Conservation (phyloP, 2,329 filamentous ascomycete genomes). For the Trichoderma oligosporum region DNA sequence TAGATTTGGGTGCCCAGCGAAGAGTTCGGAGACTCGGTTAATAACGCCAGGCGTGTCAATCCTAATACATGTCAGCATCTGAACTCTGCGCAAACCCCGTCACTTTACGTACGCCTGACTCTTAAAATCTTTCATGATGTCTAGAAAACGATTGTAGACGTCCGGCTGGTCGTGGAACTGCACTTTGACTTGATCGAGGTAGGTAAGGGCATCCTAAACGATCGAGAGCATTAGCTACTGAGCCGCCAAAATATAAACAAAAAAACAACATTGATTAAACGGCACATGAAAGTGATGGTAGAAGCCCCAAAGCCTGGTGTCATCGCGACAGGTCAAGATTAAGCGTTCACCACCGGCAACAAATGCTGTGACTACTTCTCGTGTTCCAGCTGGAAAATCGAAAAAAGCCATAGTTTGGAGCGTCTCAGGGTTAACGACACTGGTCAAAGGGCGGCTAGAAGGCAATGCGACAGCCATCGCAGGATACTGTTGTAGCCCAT, state of each 20-base stretch:
- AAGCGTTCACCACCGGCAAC: constrained; percentile 24
- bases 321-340: constrained; percentile 23
- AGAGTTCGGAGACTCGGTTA: constrained; percentile 90
- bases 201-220: constrained; percentile 71
- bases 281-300: constrained; percentile 28
- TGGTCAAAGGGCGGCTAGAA: constrained; percentile 6
- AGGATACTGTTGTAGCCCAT: background rate
- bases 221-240: constrained; percentile 18
- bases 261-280: constrained; percentile 6
- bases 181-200: constrained; percentile 97
- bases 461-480: constrained; percentile 16
- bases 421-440: constrained; percentile 4
- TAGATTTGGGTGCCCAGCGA: constrained; percentile 89
- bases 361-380: constrained; percentile 26
- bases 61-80: constrained; percentile 41
- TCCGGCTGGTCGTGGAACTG: constrained; percentile 96
- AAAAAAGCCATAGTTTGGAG: constrained; percentile 12
- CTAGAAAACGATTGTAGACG: constrained; percentile 93
- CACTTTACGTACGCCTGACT: constrained; percentile 72
- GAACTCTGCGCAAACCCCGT: constrained; percentile 49
- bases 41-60: constrained; percentile 98
- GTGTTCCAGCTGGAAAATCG: constrained; percentile 9
- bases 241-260: constrained; percentile 4
- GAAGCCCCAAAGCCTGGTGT: constrained; percentile 24
- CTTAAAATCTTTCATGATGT: constrained; percentile 99